phyloP scores from a whole-genome alignment of 495 filamentous ascomycete genomes.

The Pyrenula aspistea region DNA sequence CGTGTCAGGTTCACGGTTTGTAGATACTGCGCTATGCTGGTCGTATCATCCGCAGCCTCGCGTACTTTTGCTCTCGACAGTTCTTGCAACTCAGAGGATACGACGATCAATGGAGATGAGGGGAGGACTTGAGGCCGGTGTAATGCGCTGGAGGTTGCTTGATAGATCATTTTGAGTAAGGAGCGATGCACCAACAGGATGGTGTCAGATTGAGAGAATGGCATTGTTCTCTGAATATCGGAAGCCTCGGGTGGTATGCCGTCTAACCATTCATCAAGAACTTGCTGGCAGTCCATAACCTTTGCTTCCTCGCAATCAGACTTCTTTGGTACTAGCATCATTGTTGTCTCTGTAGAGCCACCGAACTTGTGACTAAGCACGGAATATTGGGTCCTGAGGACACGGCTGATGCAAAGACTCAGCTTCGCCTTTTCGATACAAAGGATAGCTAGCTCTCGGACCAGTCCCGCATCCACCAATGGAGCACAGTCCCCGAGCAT shows the following conservation, averaged over 20 bases:
- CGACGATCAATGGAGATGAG: slow-evolving; percentile 47
- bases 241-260: slow-evolving; percentile 39
- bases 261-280: slow-evolving; percentile 60
- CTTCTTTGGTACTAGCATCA: slow-evolving; percentile 86
- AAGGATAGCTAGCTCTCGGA: slow-evolving; percentile 67
- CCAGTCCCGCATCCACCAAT: slow-evolving; percentile 48
- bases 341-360: slow-evolving; percentile 64
- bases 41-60: slow-evolving; percentile 69
- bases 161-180: slow-evolving; percentile 79
- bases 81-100: slow-evolving; percentile 55
- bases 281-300: slow-evolving; percentile 59
- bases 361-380: slow-evolving; percentile 70
- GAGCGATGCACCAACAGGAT: slow-evolving; percentile 62
- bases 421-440: slow-evolving; percentile 86
- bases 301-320: slow-evolving; percentile 61
- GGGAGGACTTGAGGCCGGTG: slow-evolving; percentile 81
- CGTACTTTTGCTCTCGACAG: slow-evolving; percentile 67
- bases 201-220: slow-evolving; percentile 35
- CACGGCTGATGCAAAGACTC: slow-evolving; percentile 73
- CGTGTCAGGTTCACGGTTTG: slow-evolving; percentile 55
- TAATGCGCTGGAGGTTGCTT: slow-evolving; percentile 74
- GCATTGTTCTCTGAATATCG: slow-evolving; percentile 49
- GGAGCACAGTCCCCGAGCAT: slow-evolving; percentile 56
- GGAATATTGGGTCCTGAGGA: slow-evolving; percentile 80
- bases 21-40: slow-evolving; percentile 60